Evolutionary conservation across 768 basidiomycete species (phyloP), one percentile per base, ranked within the genome.

Genomic region (Cyclocybe cylindracea): DNA sequence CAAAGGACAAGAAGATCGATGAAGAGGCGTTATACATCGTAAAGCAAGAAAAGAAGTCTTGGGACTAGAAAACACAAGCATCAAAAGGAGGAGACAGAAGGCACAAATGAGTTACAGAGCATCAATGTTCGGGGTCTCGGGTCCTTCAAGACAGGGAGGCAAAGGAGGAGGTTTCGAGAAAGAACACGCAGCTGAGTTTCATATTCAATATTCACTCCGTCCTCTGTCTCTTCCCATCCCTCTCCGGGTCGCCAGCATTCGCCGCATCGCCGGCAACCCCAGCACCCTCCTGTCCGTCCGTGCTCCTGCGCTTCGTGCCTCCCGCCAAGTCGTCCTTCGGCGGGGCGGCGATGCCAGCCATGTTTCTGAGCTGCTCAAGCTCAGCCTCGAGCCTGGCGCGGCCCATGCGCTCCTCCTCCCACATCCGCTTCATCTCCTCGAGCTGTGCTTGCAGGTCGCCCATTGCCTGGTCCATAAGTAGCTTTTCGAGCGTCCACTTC

Each of bases 381-480:
- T 91, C 89, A n/a, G 69, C 70, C 68, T 90, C 86, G 0, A n/a
- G 72, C 34, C 86, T 70, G 66, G 80, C 74, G 32, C 87, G 75
- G n/a, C 72, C 75, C 48, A 73, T 71, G 14, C 86, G 78, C 65
- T 92, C 91, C 58, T 89, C 86, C 46, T n/a, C n/a, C 86, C 89
- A 91, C 63, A 85, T 59, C n/a, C 87, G 16, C 62, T 87, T 83
- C 66, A 88, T 76, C 68, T 92, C 91, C 60, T 91, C 91, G 9
- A 93, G 75, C 65, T 92, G 90, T 10, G 84, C 82, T 67, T 92
- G 89, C 50, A 91, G 70, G 59, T 91, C 90, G 5, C 87, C n/a
- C 90, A 91, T 90, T 2, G 89, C 90, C 69, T 94, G 92, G 62
- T 94, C 93, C 87, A 91, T 93, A 46, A 95, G 73, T 33, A 94